Percentiles rank a stretch among this genome's conserved stretches.
Conservation (phyloP, 2,329 filamentous ascomycete species). For the Diplocarpon rosae region DNA sequence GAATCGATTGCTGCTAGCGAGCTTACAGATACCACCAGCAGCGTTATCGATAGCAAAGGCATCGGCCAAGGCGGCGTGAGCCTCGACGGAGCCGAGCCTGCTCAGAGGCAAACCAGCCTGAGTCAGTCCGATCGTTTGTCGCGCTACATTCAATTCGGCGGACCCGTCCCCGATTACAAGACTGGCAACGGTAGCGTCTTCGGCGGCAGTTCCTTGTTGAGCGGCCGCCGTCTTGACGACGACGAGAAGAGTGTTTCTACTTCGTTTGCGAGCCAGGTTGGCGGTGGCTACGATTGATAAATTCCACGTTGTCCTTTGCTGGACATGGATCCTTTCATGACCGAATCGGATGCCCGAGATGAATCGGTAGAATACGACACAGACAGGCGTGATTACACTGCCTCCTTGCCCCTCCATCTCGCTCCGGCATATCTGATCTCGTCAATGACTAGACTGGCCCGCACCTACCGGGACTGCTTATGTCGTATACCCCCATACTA, state of each 20-base stretch:
- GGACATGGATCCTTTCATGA: conserved; percentile 14
- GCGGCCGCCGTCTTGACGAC: conserved; percentile 54
- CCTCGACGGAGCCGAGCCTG: conserved; percentile 57
- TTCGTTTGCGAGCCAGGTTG: conserved; percentile 91
- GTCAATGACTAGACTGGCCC: conserved; percentile 5
- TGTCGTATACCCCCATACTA: no score
- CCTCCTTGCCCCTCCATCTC: conserved; percentile 2
- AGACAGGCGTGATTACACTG: neutral
- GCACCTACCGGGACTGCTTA: no score
- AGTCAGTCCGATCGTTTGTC: conserved; percentile 86
- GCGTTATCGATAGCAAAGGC: conserved; percentile 63
- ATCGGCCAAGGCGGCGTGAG: conserved; percentile 80
- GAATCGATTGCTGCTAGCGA: conserved; percentile 91
- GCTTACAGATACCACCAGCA: conserved; percentile 71
- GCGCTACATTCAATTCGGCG: conserved; percentile 82
- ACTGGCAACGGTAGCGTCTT: conserved; percentile 53
- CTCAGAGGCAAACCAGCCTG: conserved; percentile 59
- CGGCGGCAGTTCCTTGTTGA: conserved; percentile 42
- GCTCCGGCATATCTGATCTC: conserved; percentile 12
- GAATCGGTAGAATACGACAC: neutral
- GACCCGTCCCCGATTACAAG: conserved; percentile 48
- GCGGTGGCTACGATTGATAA: conserved; percentile 33
- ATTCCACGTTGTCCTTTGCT: conserved; percentile 3
- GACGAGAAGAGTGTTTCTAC: conserved; percentile 95
- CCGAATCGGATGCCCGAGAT: conserved; percentile 11